Evolutionary conservation across 2,329 filamentous ascomycete species (phyloP), one percentile per base, ranked within the genome.

Genomic region (Arthroderma sp.): DNA sequence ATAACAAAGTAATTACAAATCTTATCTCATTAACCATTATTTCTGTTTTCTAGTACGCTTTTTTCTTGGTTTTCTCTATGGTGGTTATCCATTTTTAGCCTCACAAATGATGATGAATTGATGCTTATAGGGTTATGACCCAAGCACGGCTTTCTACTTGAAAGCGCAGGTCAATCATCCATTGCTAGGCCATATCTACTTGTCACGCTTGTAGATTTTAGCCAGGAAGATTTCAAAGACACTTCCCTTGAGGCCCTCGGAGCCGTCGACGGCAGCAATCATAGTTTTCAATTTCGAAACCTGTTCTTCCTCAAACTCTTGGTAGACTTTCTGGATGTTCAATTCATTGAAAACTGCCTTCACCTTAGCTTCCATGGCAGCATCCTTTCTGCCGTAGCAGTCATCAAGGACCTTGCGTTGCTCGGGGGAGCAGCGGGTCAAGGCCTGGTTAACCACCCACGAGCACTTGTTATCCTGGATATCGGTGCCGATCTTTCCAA

Each of bases 381-480:
- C 81, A 74, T 97, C 85, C 80, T 97, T 98, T 70, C 84, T 84
- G 65, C 93, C 93, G 73, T 98, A 98, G 78, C 95, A 91, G 58
- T 88, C 83, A 69, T 96, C 89, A 55, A 98, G 84, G 39, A 94
- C 74, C 74, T 87, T 80, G 69, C 90, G 84, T 80, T 98, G 93
- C 71, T 91, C 89, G 1, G 88, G 84, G 1, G 81, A 91, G 63
- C 82, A 87, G 61, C 86, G 81, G 71, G 84, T 80, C 59, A 98
- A 79, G 51, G 93, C 93, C 75, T 95, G 86, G 81, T 98, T 98
- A 74, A 98, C 82, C 60, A 98, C 78, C 93, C 93, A 98, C 43
- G 88, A 94, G 81, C 93, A 98, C 81, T 98, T 98, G 82, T 98
- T 98, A 77, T 98, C 93, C 80, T 91, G 85, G 73, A 98, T 98